Evolutionary conservation across 805 yeast genomes (phyloP).

Genomic region (Starmerella floricola): DNA sequence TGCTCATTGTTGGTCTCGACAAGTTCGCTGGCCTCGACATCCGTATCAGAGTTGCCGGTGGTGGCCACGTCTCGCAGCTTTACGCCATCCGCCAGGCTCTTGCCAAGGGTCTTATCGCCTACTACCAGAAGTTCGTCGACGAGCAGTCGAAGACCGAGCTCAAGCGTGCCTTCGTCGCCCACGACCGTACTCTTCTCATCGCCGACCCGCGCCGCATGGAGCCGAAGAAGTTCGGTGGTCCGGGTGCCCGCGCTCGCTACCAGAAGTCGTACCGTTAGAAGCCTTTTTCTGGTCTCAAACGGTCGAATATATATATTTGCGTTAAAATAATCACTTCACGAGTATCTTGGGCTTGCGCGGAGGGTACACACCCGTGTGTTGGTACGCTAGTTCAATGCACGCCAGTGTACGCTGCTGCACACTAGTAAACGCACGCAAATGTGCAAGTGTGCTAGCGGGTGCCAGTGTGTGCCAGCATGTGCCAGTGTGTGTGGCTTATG

Average conservation of each 20-base stretch:
- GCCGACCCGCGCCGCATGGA: conserved; percentile 99
- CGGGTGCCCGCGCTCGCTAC: conserved; percentile 99
- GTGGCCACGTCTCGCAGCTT: conserved; percentile 99
- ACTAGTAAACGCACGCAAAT: no score
- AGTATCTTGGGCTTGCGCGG: no score
- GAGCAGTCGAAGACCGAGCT: conserved; percentile 99
- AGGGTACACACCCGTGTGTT: no score
- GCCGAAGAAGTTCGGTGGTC: conserved; percentile 99
- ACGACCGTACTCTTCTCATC: conserved; percentile 98
- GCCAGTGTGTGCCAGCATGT: no score
- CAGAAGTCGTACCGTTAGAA: conserved; percentile 99
- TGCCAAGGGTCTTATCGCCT: conserved; percentile 99
- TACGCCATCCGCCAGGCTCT: conserved; percentile 99
- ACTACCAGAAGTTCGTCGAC: conserved; percentile 98
- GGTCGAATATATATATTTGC: no score
- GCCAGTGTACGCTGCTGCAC: no score
- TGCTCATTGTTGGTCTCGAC: conserved; percentile 95
- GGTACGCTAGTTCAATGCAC: no score
- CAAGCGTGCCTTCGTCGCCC: conserved; percentile 92
- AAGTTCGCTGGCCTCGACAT: conserved; percentile 97
- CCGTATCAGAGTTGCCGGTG: conserved; percentile 98
- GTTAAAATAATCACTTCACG: no score
- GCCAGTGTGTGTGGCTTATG: no score
- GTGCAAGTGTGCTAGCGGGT: no score
- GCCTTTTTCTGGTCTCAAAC: neutral